These are phyloP conservation scores for Acanthamoeba polyphaga DNA, from an alignment of 208 protist species.

Conservation along the genomic window DNA sequence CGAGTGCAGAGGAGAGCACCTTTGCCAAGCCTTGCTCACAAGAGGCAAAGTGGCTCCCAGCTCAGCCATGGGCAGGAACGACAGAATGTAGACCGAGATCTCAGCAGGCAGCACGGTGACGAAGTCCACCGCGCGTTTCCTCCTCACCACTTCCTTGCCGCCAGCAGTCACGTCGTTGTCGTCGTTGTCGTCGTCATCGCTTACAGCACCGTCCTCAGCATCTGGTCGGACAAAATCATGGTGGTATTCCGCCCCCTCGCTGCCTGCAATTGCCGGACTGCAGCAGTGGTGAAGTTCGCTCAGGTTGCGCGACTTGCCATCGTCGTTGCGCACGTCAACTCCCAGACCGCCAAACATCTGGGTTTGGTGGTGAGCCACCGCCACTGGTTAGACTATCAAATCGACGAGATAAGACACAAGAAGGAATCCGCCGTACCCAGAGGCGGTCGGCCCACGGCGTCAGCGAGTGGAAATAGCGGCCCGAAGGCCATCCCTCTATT, in stretches of 20 bases:
- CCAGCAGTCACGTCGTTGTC: too few species aligned
- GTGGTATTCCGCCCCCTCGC: too few species aligned
- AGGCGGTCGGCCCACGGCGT: not conserved
- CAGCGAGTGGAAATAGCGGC: conserved; percentile 31
- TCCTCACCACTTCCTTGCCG: not conserved
- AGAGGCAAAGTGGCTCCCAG: not conserved
- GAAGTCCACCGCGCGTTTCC: not conserved
- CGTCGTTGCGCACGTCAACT: not conserved
- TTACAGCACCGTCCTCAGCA: too few species aligned
- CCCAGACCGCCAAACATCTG: conserved; percentile 16
- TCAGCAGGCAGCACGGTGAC: not conserved
- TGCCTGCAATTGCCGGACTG: too few species aligned
- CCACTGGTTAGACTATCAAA: too few species aligned
- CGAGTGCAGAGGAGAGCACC: not conserved
- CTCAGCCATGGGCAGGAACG: not conserved
- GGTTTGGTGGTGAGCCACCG: not conserved
- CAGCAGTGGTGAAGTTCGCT: not conserved
- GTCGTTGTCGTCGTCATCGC: too few species aligned
- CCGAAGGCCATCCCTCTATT: not conserved
- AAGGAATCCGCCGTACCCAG: conserved; percentile 8
- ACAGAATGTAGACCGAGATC: not conserved
- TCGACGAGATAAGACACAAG: too few species aligned
- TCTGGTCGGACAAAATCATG: too few species aligned
- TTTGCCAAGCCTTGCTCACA: not conserved
- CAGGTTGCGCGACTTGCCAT: not conserved